Evolutionary conservation across 225 moss, liverwort and hornwort genomes (phyloP), one percentile per base, ranked within the genome.

Genomic region (Antitrichia curtipendula): DNA sequence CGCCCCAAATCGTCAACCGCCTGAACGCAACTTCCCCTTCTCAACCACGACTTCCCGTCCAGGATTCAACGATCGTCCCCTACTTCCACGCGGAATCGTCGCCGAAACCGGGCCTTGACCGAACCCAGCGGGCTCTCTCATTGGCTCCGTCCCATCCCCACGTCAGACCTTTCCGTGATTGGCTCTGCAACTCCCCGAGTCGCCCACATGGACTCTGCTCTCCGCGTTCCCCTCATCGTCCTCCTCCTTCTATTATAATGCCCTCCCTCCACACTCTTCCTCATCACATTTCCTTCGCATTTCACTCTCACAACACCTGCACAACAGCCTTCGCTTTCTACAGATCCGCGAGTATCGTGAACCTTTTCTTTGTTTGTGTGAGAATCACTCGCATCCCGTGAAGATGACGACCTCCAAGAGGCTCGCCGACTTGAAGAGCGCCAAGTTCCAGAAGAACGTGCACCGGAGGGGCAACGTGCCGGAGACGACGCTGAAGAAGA

Each of bases 371-470:
- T 13, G 40, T 32, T 61, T 40, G 38, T 18, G 17, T 57, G 57
- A 57, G 57, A 78, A 57, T 57, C 52, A 27, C 17, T 59, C 28
- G n/a, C 36, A 8, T 19, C 29, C 56, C 18, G 47, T 66, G 50
- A 84, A 52, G 69, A 94, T 94, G 97, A 99, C 97, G 86, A 99
- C 98, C 45, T 99, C 98, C 9, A 95, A 93, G 95, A 95, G 96
- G 75, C 40, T 99, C 43, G 96, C 96, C 5, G 98, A 95, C 28
- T 91, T 85, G 87, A 99, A 99, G 91, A 99, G 95, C 85, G 95
- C 97, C 52, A 99, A 96, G 92, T 99, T 99, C 88, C 96, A 99
- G 94, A 99, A 99, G 93, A 99, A 99, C 82, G 93, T 99, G 80
- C 94, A 95, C 59, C 94, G 90, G 86, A 91, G 98, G 92, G 98